Conservation (phyloP, 2,329 filamentous ascomycete species). For the Diaporthe humulicola region DNA sequence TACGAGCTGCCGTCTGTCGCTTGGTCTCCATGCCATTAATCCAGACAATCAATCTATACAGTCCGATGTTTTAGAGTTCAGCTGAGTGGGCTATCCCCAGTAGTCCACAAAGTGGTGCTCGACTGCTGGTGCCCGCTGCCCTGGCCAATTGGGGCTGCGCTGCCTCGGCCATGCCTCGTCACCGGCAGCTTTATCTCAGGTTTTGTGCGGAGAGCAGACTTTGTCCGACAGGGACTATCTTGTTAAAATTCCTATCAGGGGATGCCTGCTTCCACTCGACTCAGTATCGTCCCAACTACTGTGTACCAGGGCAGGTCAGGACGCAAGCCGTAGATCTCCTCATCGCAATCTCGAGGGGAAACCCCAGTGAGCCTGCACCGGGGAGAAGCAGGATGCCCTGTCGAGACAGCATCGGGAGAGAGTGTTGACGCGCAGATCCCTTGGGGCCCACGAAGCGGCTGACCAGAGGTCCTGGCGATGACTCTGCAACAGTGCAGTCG, state of each 20-base stretch:
- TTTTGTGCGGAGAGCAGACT: conserved; percentile 12
- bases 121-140: neutral
- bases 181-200: conserved; percentile 18
- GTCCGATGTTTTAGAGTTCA: conserved; percentile 28
- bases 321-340: conserved; percentile 2
- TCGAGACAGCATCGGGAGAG: conserved; percentile 22
- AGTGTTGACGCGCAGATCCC: conserved; percentile 36
- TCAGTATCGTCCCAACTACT: conserved; percentile 19
- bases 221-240: conserved; percentile 17
- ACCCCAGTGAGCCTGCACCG: neutral
- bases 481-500: conserved; percentile 7
- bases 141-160: neutral
- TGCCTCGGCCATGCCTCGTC: conserved; percentile 7
- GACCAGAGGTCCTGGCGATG: conserved; percentile 4
- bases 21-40: conserved; percentile 27
- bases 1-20: conserved; percentile 9
- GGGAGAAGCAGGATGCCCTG: conserved; percentile 3
- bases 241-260: neutral
- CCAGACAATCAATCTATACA: conserved; percentile 12
- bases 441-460: conserved; percentile 10
- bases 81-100: conserved; percentile 6
- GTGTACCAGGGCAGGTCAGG: neutral
- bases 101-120: neutral
- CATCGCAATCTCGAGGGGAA: neutral
- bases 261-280: neutral